Evolutionary conservation across 345 rosid genomes (phyloP), one percentile per base, ranked within the genome.

Genomic region (Brassica carinata): DNA sequence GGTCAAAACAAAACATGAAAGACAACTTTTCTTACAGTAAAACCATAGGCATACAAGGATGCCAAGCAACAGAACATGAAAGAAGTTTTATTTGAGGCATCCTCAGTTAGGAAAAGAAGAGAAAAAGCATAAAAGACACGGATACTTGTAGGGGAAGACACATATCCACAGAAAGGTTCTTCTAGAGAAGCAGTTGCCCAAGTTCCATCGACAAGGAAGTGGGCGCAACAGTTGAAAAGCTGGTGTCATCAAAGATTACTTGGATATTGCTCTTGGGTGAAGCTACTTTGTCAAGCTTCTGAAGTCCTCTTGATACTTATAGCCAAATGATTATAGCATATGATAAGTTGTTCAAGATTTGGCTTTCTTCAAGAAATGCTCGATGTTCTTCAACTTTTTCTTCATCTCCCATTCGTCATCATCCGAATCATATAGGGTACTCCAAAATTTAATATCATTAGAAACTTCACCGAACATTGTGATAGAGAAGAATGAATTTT

Each of bases 231-330:
- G 31, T 18, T 48, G 64, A 31, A 5, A 48, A 13, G 58, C 31
- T 71, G n/a, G 71, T 7, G 29, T 64, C 51, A 64, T 64, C 45
- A 72, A 72, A 72, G 67, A 72, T 67, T 40, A 79, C 38, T 66
- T 67, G 72, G 67, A 79, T 40, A 48, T 53, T 40, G 69, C 77
- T 64, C 27, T 72, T 66, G 26, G 14, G 53, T 58, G 73, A 79
- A 66, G 68, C 77, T 66, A 66, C 59, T 79, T 7, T 34, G 8
- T 43, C 33, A 40, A 66, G 10, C 69, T 27, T 29, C 26, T 66
- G 73, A 40, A 79, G 26, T 23, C 26, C 26, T 23, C 26, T 23
- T 23, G 26, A 23, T 23, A 23, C 26, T 23, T 23, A 23, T 23
- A 23, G 26, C 26, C 26, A 23, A 23, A 23, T 23, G 26, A 23